Base-by-base conservation (phyloP, 2,329 filamentous ascomycete genomes). In the Calonectria naviculata region DNA sequence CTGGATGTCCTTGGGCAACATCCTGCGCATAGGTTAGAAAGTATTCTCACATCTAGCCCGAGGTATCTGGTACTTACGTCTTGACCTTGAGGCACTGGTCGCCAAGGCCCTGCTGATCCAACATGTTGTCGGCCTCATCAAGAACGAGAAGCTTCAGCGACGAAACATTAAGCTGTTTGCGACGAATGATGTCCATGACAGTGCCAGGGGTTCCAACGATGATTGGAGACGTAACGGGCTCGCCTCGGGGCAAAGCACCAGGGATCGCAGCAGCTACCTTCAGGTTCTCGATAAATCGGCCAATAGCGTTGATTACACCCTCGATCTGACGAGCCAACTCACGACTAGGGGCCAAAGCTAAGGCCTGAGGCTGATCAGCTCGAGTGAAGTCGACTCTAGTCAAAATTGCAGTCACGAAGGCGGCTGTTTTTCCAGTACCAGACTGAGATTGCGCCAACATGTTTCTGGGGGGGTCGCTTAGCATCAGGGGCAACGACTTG, bases 361-460 rank as follows among this genome's bases (percentile, higher is more conserved):
- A 85, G 17, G 95, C 95, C 85, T 99, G 97, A 2, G 96, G 95
- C 74, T 90, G 87, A 31, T 90, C 85, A 24, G 92, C 88, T 74
- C 90, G 88, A 63, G 80, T 86, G 70, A 95, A 89, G 80, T 99
- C 95, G 80, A 98, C 85, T 73, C 97, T 94, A 70, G 94, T 94
- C 46, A 99, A 89, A 71, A 97, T 93, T 72, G 97, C 97, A 73
- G 98, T 92, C 54, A 97, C 94, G 83, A 99, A 99, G 26, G 97
- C 97, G 24, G 95, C 97, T 0, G 97, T 99, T 88, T 99, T 99
- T 80, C 97, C 97, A 24, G 97, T 99, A 78, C 97, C 97, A 2
- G 97, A 99, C 84, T 99, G 97, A n/a, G 97, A 99, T 85, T 99
- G 97, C 4, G 95, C 97, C 80, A 99, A 96, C 89, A 99, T 93